Evolutionary conservation across 345 rosid species (phyloP).

Genomic region (Mallotus nudiflorus): DNA sequence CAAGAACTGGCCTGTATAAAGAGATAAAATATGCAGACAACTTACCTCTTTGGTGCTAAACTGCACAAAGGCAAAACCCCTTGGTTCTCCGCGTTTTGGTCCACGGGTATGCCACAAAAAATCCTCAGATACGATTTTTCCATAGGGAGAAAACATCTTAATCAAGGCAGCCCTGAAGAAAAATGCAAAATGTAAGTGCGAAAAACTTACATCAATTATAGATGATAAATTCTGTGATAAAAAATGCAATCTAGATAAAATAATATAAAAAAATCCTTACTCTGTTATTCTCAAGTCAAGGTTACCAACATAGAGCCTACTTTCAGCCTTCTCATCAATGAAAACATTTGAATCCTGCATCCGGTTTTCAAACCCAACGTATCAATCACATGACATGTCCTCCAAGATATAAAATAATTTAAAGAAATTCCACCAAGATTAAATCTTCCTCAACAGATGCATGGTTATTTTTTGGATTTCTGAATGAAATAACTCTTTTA

Average conservation of each 20-base stretch:
- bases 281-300: slow-evolving; percentile 87
- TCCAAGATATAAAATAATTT: no score
- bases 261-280: no score
- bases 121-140: slow-evolving; percentile 83
- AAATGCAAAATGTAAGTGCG: neutral
- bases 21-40: slow-evolving; percentile 23
- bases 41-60: slow-evolving; percentile 80
- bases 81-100: slow-evolving; percentile 87
- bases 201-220: neutral
- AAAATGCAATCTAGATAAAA: slow-evolving; percentile 2
- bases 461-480: no score
- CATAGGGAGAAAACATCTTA: slow-evolving; percentile 89
- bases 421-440: no score
- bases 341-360: slow-evolving; percentile 57
- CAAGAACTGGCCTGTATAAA: slow-evolving; percentile 40
- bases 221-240: neutral
- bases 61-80: slow-evolving; percentile 83
- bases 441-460: no score
- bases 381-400: slow-evolving; percentile 6
- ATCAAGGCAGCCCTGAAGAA: slow-evolving; percentile 72
- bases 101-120: slow-evolving; percentile 94
- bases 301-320: slow-evolving; percentile 78
- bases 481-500: no score
- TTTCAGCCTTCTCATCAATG: slow-evolving; percentile 63
- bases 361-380: neutral